These are phyloP conservation scores for Cajanus cajan DNA, from an alignment of 306 rosid genomes.

Conservation along the genomic window DNA sequence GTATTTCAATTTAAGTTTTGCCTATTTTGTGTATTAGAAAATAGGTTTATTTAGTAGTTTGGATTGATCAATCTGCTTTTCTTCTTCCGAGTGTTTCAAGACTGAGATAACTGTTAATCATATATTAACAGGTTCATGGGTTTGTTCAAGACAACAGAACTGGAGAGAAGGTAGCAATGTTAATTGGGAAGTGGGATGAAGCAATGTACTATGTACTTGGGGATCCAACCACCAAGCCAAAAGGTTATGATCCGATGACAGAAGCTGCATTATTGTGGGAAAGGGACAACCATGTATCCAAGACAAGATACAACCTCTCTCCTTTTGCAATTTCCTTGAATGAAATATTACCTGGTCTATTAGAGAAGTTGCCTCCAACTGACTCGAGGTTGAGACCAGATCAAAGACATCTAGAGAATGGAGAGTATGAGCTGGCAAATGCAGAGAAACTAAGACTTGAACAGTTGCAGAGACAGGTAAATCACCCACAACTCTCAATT, in stretches of 20 bases:
- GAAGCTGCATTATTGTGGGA: slow-evolving; percentile 97
- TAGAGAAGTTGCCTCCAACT: slow-evolving; percentile 78
- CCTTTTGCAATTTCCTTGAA: slow-evolving; percentile 91
- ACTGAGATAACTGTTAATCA: slow-evolving; percentile 1
- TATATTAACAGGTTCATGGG: slow-evolving; percentile 81
- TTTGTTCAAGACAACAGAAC: slow-evolving; percentile 97
- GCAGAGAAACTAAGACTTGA: slow-evolving; percentile 94
- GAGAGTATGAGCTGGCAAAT: slow-evolving; percentile 89
- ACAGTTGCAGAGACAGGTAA: slow-evolving; percentile 97
- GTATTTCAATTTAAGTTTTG: not conserved
- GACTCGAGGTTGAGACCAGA: slow-evolving; percentile 99
- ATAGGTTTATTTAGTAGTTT: slow-evolving; percentile 7
- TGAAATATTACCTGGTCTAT: slow-evolving; percentile 76
- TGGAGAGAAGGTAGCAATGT: slow-evolving; percentile 98
- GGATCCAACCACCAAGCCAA: slow-evolving; percentile 90
- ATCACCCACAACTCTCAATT: not conserved
- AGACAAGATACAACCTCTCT: slow-evolving; percentile 95
- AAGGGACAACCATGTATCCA: slow-evolving; percentile 59
- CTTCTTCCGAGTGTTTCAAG: not conserved
- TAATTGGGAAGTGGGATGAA: slow-evolving; percentile 97
- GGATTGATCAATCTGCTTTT: not conserved
- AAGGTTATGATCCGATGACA: slow-evolving; percentile 97
- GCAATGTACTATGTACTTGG: slow-evolving; percentile 98
- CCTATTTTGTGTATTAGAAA: not conserved
- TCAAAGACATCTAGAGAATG: slow-evolving; percentile 93